Conservation (phyloP, 2,329 filamentous ascomycete genomes). For the Exophiala spinifera region DNA sequence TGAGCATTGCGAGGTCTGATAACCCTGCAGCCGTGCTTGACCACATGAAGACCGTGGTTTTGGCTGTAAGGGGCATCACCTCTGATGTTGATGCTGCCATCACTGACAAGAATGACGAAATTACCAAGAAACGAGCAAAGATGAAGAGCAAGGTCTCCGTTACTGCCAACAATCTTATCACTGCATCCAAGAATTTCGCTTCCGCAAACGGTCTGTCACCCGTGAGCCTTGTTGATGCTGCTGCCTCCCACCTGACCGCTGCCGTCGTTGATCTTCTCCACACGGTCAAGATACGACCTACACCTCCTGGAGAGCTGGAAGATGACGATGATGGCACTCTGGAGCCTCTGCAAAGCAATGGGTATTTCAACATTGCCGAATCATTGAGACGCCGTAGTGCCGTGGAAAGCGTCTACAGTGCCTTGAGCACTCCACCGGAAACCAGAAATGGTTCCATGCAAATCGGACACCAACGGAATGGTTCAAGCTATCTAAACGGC, state of each 20-base stretch:
- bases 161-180: slow-evolving; percentile 93
- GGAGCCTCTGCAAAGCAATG: slow-evolving; percentile 64
- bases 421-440: slow-evolving; percentile 62
- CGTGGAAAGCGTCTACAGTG: slow-evolving; percentile 72
- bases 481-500: slow-evolving; percentile 18
- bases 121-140: slow-evolving; percentile 60
- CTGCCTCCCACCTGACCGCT: slow-evolving; percentile 82
- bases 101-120: slow-evolving; percentile 51
- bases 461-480: slow-evolving; percentile 11
- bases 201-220: slow-evolving; percentile 79
- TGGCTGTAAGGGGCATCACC: slow-evolving; percentile 78
- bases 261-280: slow-evolving; percentile 83
- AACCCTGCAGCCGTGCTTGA: slow-evolving; percentile 73
- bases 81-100: slow-evolving; percentile 66
- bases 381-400: slow-evolving; percentile 51
- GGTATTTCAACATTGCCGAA: slow-evolving; percentile 63
- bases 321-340: slow-evolving; percentile 65
- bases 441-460: slow-evolving; percentile 30
- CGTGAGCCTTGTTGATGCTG: slow-evolving; percentile 89
- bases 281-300: slow-evolving; percentile 76
- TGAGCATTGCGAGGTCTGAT: slow-evolving; percentile 72
- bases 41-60: slow-evolving; percentile 80
- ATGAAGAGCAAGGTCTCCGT: slow-evolving; percentile 81
- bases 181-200: slow-evolving; percentile 87
- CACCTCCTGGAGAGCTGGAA: slow-evolving; percentile 71